phyloP scores from a whole-genome alignment of 148 eudicot genomes.

The Beta vulgaris region DNA sequence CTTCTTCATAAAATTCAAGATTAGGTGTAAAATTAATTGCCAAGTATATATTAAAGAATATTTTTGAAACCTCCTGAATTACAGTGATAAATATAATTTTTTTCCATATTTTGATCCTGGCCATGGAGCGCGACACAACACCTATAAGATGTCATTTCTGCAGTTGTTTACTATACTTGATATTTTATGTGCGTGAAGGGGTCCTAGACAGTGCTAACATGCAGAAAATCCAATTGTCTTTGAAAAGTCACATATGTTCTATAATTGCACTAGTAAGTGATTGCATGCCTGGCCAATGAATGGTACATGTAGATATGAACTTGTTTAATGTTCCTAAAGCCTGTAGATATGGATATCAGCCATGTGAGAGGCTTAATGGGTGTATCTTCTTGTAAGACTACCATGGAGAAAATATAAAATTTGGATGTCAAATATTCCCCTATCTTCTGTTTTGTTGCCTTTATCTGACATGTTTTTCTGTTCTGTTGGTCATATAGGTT shows the following conservation, averaged over 20 bases:
- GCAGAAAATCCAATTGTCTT: background rate
- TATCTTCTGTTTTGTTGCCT: conserved; percentile 1
- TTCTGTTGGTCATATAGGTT: conserved; percentile 44
- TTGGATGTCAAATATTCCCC: background rate
- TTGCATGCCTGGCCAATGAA: background rate
- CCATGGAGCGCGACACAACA: too few relatives aligned
- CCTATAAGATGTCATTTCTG: too few relatives aligned
- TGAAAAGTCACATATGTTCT: background rate
- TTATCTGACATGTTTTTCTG: background rate
- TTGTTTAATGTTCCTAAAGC: background rate
- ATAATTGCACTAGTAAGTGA: background rate
- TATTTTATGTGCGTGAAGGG: too few relatives aligned
- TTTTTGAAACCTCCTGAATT: too few relatives aligned
- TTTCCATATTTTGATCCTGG: too few relatives aligned
- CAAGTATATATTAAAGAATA: too few relatives aligned
- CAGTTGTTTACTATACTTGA: background rate
- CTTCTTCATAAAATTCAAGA: too few relatives aligned
- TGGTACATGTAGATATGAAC: background rate
- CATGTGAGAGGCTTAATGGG: background rate
- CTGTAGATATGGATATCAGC: background rate
- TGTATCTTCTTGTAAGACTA: background rate
- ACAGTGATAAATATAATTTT: too few relatives aligned
- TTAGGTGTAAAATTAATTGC: too few relatives aligned
- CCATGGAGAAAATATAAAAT: background rate
- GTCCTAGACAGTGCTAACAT: background rate